A percentile compares a stretch with the other conserved stretches of the same genome.
phyloP scores from a whole-genome alignment of 2,329 filamentous ascomycete species.

The Metarhizium rileyi region DNA sequence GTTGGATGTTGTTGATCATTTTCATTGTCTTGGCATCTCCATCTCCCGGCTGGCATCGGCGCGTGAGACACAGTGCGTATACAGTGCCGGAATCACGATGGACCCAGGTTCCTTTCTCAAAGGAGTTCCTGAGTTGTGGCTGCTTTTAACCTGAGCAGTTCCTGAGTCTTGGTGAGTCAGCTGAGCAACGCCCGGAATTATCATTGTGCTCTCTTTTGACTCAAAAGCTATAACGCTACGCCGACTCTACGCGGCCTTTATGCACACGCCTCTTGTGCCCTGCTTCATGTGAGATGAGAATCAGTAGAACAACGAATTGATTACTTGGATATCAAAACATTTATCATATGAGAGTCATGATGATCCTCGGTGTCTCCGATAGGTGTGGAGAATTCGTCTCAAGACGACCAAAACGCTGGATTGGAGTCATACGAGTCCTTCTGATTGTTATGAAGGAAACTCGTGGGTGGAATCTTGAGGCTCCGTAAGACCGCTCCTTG shows the following conservation, averaged over 20 bases:
- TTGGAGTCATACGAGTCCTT: neutral
- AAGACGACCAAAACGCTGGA: neutral
- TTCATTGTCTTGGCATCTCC: no score
- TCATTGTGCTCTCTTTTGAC: no score
- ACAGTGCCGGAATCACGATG: no score
- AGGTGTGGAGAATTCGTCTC: neutral
- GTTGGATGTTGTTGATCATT: no score
- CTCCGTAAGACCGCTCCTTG: neutral
- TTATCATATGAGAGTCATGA: neutral
- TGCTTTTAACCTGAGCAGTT: no score
- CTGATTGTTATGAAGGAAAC: neutral
- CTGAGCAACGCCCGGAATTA: no score
- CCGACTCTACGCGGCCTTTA: neutral
- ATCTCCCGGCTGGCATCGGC: no score
- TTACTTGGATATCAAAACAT: slow-evolving; percentile 1
- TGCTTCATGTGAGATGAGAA: neutral
- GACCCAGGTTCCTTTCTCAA: no score
- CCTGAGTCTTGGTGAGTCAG: no score
- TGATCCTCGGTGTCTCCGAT: neutral
- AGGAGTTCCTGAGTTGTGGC: no score
- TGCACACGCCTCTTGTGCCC: neutral
- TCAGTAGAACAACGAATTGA: neutral
- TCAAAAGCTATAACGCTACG: no score
- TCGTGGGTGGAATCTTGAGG: neutral
- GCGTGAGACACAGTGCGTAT: no score